Base-by-base conservation (phyloP, 345 rosid genomes). In the Gossypium herbaceum region DNA sequence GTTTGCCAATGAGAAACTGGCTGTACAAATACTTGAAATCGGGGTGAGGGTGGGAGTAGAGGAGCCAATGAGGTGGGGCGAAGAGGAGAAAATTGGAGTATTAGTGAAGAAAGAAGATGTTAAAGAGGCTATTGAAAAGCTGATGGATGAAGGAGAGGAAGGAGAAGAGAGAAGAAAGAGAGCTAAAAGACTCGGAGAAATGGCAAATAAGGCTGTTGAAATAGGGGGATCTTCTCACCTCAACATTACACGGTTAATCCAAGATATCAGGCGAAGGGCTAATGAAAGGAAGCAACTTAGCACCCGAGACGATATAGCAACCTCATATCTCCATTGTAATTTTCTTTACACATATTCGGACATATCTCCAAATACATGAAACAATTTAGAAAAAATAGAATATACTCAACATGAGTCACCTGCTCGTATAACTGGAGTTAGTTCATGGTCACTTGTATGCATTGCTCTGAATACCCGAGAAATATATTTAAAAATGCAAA, bases 1-100 rank as follows among this genome's bases (percentile, higher is more conserved):
- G 67, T 85, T 85, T 73, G 75, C 41, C 64, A 85, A 85, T 34
- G 85, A 82, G 77, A 85, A 79, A 73, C 51, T 85, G 17, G 76
- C 73, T 39, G 72, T 77, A 45, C 73, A 82, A 20, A 73, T 82
- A 4, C 24, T 81, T n/a, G 25, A 43, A 43, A 44, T 73, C 29
- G 80, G 86, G 1, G 80, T 81, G 44, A 59, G 44, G 59, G 45
- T 78, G 4, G 82, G 86, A 12, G 82, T 25, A 7, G 79, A 80
- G 56, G 45, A n/a, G 43, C 60, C 66, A 10, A 12, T 77, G 17
- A 20, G 1, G 6, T 77, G 71, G 60, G 81, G 64, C 0, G 29
- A 51, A 3, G 77, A 72, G 11, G 81, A 59, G n/a, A 64, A 73
- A 12, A 34, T 47, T 2, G 77, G 69, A 8, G 64, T 48, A 9